A percentile compares a stretch with the other conserved stretches of the same genome.
These are phyloP conservation scores for Entomortierella lignicola DNA, from an alignment of 192 early-diverging fungal species.

Conservation along the genomic window DNA sequence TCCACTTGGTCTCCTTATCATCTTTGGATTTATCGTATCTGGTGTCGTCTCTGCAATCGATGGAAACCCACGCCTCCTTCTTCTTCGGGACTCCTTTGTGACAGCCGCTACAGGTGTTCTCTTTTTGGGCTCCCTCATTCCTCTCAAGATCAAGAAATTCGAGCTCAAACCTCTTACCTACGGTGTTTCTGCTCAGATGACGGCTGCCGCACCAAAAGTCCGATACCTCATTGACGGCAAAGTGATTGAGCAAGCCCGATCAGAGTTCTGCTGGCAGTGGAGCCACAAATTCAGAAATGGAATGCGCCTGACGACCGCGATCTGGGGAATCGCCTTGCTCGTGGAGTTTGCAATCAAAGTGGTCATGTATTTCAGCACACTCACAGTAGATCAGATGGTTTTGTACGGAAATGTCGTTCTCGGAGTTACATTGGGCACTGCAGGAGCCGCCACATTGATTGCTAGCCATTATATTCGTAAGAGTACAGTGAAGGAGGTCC, in stretches of 20 bases:
- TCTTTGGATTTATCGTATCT: conserved; percentile 54
- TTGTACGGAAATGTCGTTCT: conserved; percentile 52
- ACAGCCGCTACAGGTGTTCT: conserved; percentile 51
- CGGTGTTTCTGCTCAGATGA: conserved; percentile 50
- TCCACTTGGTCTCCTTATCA: conserved; percentile 50
- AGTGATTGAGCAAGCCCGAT: conserved; percentile 24
- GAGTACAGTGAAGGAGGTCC: conserved; percentile 17
- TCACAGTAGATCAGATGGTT: conserved; percentile 53
- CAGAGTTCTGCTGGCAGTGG: conserved; percentile 54
- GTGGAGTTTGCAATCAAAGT: conserved; percentile 55
- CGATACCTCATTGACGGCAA: conserved; percentile 40
- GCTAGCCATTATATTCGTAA: conserved; percentile 12
- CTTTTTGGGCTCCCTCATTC: conserved; percentile 53
- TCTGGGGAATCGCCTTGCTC: conserved; percentile 57
- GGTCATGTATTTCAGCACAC: conserved; percentile 47
- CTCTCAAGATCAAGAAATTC: conserved; percentile 38
- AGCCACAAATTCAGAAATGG: conserved; percentile 42
- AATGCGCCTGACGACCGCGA: conserved; percentile 45
- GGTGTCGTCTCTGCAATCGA: conserved; percentile 55
- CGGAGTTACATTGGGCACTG: conserved; percentile 12
- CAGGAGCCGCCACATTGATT: conserved; percentile 8
- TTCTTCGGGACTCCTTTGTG: conserved; percentile 59
- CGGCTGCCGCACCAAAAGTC: conserved; percentile 36
- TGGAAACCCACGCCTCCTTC: conserved; percentile 52
- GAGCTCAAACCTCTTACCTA: conserved; percentile 54